Base-by-base conservation (phyloP, 768 basidiomycete species). In the Cystofilobasidium bisporidii region DNA sequence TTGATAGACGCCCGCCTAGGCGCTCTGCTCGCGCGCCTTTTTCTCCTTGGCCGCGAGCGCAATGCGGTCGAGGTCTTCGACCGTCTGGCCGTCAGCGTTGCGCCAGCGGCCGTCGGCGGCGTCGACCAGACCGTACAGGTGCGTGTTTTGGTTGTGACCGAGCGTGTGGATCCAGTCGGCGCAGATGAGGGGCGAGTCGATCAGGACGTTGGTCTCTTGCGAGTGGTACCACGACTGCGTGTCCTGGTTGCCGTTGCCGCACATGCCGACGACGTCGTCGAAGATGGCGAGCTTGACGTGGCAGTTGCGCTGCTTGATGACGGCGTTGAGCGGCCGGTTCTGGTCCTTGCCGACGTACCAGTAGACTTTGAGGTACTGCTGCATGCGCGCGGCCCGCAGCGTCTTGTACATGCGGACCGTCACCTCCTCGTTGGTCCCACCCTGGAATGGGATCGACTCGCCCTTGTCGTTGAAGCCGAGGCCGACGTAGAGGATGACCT, bases 351-450 rank as follows among this genome's bases (percentile, higher is more conserved):
- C 73, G 62, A 67, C 36, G 57, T 58, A 60, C 26, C 77, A 78
- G 69, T 75, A 77, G 15, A 77, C 72, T 59, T 77, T 76, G n/a
- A 78, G 71, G 48, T 76, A 80, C 70, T 82, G 74, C 72, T 82
- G 75, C 69, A 82, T 80, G 14, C 79, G 78, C 45, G 80, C 79
- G 32, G 77, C 77, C 3, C 78, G 76, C 22, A 87, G 79, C 58
- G 75, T 76, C 26, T 78, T 80, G 76, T 82, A 87, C 78, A 88
- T 81, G 43, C 78, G 77, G 69, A 82, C 79, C 20, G 82, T 82
- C 24, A 88, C 85, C 75, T 85, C 81, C 70, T 86, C 85, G 74
- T 88, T 88, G 41, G 83, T 87, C 1, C 87, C 87, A 14, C 86
- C 86, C 74, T 86, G 85, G 71, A 82, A 82, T 0, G 85, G 85